phyloP scores from a whole-genome alignment of 2,329 filamentous ascomycete genomes.

The Dactylella cylindrospora region DNA sequence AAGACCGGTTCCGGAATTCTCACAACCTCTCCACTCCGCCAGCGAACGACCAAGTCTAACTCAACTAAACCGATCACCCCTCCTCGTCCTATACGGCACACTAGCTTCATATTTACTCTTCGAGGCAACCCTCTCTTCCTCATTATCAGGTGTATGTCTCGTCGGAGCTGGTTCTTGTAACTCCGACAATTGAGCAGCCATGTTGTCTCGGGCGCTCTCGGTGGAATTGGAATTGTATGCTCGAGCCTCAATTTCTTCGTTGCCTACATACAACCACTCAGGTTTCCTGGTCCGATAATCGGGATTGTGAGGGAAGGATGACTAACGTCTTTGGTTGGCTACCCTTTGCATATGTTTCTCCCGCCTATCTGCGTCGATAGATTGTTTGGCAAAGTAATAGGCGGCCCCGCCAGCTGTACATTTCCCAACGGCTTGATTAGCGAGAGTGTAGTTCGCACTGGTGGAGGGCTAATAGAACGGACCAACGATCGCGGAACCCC shows the following conservation, averaged over 20 bases:
- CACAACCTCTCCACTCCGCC: neutral
- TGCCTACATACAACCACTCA: slow-evolving; percentile 50
- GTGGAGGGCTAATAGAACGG: too few relatives aligned
- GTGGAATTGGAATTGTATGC: slow-evolving; percentile 48
- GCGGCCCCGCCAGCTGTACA: slow-evolving; percentile 76
- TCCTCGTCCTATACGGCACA: slow-evolving; percentile 72
- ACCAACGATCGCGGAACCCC: slow-evolving; percentile 85
- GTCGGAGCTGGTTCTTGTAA: slow-evolving; percentile 85
- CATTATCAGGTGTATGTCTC: slow-evolving; percentile 72
- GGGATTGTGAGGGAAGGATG: neutral
- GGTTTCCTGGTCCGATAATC: slow-evolving; percentile 51
- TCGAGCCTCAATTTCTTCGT: slow-evolving; percentile 45
- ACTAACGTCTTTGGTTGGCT: slow-evolving; percentile 61
- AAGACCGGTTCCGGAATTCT: too few relatives aligned
- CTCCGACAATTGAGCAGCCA: slow-evolving; percentile 66
- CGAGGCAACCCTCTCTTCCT: slow-evolving; percentile 66
- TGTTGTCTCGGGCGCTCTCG: slow-evolving; percentile 49
- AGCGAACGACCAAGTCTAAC: neutral
- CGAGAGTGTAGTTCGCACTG: slow-evolving; percentile 2
- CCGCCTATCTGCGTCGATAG: slow-evolving; percentile 86
- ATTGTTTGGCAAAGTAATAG: slow-evolving; percentile 93
- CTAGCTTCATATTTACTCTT: slow-evolving; percentile 89
- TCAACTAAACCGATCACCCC: slow-evolving; percentile 80
- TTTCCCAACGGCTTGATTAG: neutral
- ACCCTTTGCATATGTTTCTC: slow-evolving; percentile 68